Conservation (phyloP, 495 filamentous ascomycete genomes). For the Trichoderma erinaceum region DNA sequence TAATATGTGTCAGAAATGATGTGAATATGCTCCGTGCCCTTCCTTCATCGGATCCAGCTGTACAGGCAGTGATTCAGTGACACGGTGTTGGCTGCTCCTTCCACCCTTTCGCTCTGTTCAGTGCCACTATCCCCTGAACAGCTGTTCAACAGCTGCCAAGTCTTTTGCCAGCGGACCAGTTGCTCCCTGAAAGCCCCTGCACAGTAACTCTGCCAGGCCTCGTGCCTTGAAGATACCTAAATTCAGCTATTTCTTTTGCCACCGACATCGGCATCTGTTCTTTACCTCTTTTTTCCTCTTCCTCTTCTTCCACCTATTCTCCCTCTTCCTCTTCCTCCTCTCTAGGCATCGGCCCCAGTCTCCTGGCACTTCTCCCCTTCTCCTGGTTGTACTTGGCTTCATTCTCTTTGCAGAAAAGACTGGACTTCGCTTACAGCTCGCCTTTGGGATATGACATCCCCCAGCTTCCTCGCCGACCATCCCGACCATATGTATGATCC, state of each 20-base stretch:
- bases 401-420: background rate
- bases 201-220: background rate
- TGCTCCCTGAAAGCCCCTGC: background rate
- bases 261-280: slow-evolving; percentile 1
- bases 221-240: background rate
- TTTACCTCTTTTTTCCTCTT: background rate
- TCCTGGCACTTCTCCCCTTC: background rate
- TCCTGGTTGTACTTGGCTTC: background rate
- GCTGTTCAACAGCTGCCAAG: background rate
- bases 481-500: slow-evolving; percentile 9
- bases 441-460: slow-evolving; percentile 5
- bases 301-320: background rate
- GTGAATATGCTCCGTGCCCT: too few relatives aligned
- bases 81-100: background rate
- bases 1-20: too few relatives aligned
- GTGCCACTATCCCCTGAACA: background rate
- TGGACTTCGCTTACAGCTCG: background rate
- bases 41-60: background rate
- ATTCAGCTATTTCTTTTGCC: background rate
- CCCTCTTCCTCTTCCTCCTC: background rate
- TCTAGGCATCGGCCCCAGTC: background rate
- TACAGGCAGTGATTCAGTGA: background rate
- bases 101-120: background rate
- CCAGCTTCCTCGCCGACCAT: background rate
- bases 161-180: background rate